A percentile compares a stretch with the other conserved stretches of the same genome.
phyloP scores from a whole-genome alignment of 2,329 filamentous ascomycete species.

The Ceratocystis destructans region DNA sequence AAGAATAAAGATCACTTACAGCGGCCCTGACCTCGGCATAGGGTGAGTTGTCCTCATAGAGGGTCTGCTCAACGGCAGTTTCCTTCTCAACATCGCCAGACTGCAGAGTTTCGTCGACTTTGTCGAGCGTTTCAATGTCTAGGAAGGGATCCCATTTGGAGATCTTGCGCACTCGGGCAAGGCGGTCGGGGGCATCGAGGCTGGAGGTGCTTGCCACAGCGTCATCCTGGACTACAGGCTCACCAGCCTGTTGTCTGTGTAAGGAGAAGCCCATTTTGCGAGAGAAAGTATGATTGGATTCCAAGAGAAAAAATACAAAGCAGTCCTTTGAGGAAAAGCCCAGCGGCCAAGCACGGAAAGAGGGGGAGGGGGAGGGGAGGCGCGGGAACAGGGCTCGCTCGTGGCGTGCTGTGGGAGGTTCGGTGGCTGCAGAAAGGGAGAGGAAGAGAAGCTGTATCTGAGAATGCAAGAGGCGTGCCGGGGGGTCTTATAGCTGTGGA shows the following conservation, averaged over 20 bases:
- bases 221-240: neutral
- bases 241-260: conserved; percentile 16
- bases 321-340: conserved; percentile 8
- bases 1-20: conserved; percentile 19
- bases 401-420: conserved; percentile 6
- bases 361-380: conserved; percentile 2
- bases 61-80: conserved; percentile 32
- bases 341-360: neutral
- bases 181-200: conserved; percentile 12
- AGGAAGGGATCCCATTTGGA: conserved; percentile 46
- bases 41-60: conserved; percentile 42
- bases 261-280: conserved; percentile 17
- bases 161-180: conserved; percentile 15
- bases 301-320: conserved; percentile 11
- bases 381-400: neutral
- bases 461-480: neutral
- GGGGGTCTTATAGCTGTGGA: neutral
- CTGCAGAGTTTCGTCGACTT: conserved; percentile 35
- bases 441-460: neutral
- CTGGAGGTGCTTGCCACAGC: conserved; percentile 9
- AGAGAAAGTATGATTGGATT: conserved; percentile 1
- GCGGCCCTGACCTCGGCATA: conserved; percentile 36
- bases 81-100: conserved; percentile 34
- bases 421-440: conserved; percentile 1
- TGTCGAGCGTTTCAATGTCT: conserved; percentile 38